Evolutionary conservation across 768 basidiomycete genomes (phyloP), one percentile per base, ranked within the genome.

Genomic region (Tephrocybe sp.): DNA sequence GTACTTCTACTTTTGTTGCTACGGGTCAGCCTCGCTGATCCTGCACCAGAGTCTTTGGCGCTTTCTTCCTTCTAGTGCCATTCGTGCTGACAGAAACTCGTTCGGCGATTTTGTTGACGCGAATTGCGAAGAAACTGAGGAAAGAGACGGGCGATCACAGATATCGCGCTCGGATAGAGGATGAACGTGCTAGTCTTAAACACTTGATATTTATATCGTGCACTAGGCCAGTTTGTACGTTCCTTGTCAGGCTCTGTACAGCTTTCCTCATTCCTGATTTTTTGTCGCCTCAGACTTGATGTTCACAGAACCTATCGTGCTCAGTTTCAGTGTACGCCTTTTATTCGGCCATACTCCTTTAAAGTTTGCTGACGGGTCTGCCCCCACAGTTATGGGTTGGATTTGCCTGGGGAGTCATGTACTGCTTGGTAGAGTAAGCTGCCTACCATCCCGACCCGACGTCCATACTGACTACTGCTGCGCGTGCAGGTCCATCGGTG

Each of bases 391-490:
- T 86, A n/a, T 86, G 84, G 86, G 68, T 83, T 25, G 82, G 83
- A 44, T 82, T 92, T 51, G 76, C 79, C 0, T 92, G 89, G 89
- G 89, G 89, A 0, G 78, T 89, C 5, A 63, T 85, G 18, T 92
- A 80, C 58, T 83, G 80, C 46, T 68, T 90, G 60, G 72, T 88
- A 25, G 79, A 80, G 82, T 84, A 57, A 19, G 25, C n/a, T 36
- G 19, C 6, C 13, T 59, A 7, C 25, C 39, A 19, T 13, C 36
- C 56, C 47, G 27, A 30, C 27, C 1, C 16, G 43, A 38, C 8
- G 32, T 9, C 21, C 18, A 27, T 19, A n/a, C 50, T 12, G 22
- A 27, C 34, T 27, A 30, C 36, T 21, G 16, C 36, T 34, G 7
- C n/a, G n/a, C n/a, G n/a, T n/a, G n/a, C 57, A 83, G 83, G 44